Evolutionary conservation across 2,329 filamentous ascomycete species (phyloP), one percentile per base, ranked within the genome.

Genomic region (Epichloe typhina): DNA sequence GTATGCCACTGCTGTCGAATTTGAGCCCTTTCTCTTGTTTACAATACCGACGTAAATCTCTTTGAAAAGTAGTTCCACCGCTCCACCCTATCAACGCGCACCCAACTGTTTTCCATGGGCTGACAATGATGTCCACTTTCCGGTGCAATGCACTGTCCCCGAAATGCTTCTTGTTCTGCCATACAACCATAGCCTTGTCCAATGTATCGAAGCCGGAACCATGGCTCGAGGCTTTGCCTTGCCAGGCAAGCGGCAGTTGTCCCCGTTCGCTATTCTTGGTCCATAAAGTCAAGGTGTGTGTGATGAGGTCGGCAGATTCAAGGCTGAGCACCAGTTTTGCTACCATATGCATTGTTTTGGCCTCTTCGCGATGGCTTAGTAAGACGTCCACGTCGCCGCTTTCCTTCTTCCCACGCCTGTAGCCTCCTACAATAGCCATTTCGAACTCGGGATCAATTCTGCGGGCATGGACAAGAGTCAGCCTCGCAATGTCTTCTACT

Each of bases 181-280:
- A 97, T 0, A 96, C 88, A 1, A 96, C 85, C 49, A 97, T 70
- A 0, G 89, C 89, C 65, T 96, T 96, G 65, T 97, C 90, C 1
- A 97, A 74, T 0, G 82, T 87, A 62, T 96, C 90, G 57, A 95
- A 96, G 0, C 87, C 86, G 21, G 74, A 69, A 0, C 76, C 75
- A 12, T 49, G 53, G 2, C 46, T 50, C 8, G 36, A 17, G 21
- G 55, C 60, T 35, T 62, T 61, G 0, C 74, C 75, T 54, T 74
- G 76, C 75, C 75, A 81, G 17, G 66, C 63, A 6, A 80, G 65
- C 0, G 79, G 71, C 21, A 60, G 64, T 59, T 96, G 89, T 4
- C 80, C 83, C 26, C 89, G 79, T 49, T 86, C 76, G 11, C 84
- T 87, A 56, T 82, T 86, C 45, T 77, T 79, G 4, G 80, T 76